Evolutionary conservation across 2,329 filamentous ascomycete genomes (phyloP).

Genomic region (Bipolaris bicolor): DNA sequence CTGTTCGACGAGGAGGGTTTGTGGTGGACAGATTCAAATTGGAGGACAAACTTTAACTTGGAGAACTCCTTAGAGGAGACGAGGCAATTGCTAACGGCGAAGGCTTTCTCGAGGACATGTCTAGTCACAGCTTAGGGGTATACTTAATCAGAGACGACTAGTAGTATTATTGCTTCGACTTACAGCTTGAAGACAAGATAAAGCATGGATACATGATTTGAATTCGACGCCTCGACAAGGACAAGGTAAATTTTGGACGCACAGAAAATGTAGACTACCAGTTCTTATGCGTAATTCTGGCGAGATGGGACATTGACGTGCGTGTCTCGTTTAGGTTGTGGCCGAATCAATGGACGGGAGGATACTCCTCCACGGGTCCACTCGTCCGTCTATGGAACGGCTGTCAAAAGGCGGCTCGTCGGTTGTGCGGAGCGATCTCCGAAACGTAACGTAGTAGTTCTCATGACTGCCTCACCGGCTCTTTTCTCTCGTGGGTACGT

Average conservation of each 20-base stretch:
- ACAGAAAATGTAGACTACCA: neutral
- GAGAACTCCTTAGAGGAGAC: slow-evolving; percentile 2
- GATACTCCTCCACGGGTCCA: neutral
- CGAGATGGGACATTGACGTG: neutral
- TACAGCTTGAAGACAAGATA: neutral
- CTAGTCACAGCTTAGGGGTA: slow-evolving; percentile 1
- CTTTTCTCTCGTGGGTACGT: neutral
- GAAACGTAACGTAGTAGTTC: neutral
- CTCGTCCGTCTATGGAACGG: neutral
- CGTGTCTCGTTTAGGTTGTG: too few relatives aligned
- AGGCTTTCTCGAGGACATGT: neutral
- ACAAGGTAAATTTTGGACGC: neutral
- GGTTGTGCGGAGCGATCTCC: neutral
- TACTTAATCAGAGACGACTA: neutral
- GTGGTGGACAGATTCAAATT: slow-evolving; percentile 11
- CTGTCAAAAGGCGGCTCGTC: neutral
- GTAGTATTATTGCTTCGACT: neutral
- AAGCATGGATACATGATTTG: neutral
- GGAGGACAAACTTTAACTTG: neutral
- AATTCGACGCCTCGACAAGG: neutral
- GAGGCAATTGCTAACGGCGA: neutral
- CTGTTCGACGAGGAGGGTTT: slow-evolving; percentile 11
- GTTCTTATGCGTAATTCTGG: neutral
- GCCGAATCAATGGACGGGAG: neutral
- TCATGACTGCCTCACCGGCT: neutral